phyloP scores from a whole-genome alignment of 352 stramenopile species.

The Thalassiosira exigua region DNA sequence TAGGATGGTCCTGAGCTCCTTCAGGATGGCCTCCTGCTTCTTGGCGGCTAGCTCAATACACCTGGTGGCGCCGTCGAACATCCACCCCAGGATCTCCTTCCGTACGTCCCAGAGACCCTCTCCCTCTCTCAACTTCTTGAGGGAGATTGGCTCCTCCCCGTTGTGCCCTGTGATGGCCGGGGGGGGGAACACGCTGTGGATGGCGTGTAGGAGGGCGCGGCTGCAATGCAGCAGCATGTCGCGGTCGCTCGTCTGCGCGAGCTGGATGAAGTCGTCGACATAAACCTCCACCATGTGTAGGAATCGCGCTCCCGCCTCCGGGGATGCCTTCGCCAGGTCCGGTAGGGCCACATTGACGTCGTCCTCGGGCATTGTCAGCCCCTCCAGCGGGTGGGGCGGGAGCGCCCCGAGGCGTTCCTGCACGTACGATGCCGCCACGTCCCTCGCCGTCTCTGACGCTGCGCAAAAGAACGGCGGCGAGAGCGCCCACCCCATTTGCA shows the following conservation, averaged over 20 bases:
- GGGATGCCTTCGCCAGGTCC: background rate
- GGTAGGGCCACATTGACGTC: background rate
- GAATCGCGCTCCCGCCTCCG: background rate
- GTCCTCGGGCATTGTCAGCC: background rate
- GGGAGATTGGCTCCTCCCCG: conserved; percentile 10
- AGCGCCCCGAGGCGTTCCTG: conserved; percentile 11
- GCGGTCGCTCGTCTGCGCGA: background rate
- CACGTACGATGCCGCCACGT: conserved; percentile 29
- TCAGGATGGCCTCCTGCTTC: conserved; percentile 6
- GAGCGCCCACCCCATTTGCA: conserved; percentile 48
- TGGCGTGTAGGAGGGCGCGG: conserved; percentile 19
- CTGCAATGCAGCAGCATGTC: conserved; percentile 20
- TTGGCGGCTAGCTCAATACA: background rate
- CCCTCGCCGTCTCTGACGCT: conserved; percentile 31
- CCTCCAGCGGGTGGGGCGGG: conserved; percentile 1
- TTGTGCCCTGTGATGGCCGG: background rate
- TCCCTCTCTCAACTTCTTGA: conserved; percentile 28
- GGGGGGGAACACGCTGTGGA: conserved; percentile 32
- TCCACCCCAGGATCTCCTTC: conserved; percentile 22
- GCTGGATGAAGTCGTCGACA: conserved; percentile 41
- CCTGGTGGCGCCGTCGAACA: conserved; percentile 15
- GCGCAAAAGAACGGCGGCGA: conserved; percentile 44
- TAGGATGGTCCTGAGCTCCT: background rate
- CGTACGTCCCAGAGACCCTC: background rate
- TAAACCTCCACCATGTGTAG: conserved; percentile 13